Base-by-base conservation (phyloP, 1,139 yeast genomes). In the Pichia sp. region DNA sequence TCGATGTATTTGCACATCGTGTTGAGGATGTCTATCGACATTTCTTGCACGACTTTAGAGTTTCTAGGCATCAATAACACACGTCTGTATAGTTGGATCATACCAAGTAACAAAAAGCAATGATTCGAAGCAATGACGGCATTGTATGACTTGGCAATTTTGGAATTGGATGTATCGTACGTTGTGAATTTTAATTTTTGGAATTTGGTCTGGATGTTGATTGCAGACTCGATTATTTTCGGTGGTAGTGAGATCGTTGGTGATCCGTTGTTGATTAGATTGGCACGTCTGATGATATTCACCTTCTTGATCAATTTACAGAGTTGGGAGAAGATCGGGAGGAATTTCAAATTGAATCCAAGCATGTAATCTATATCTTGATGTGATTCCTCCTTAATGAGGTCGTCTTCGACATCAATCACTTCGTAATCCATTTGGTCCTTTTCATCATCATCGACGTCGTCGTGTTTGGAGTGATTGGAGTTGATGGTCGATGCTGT, bases 271-370 rank as follows among this genome's bases (percentile, higher is more conserved):
- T 53, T 43, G 1, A 56, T 28, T 15, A 28, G 21, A 20, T 40
- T 43, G 2, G 34, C 14, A n/a, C 18, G 34, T 15, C 52, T 42
- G 1, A 48, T 33, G 0, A 58, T 44, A 38, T 75, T 72, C 1
- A 71, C 67, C 46, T 65, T 63, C 37, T 76, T 66, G 14, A 80
- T 73, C 8, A 81, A 60, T 35, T 67, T 58, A 2, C 75, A 71
- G 4, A 79, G 67, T 32, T 73, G 69, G 12, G 79, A 72, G 53
- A 77, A 75, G 32, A 71, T 68, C 1, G 82, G 77, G 17, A 82
- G 64, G 43, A 79, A 70, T 47, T 69, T 70, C 10, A 77, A 66
- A 53, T 82, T 85, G 60, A 82, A 79, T 2, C 89, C 88, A 44
- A 76, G 63, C 46, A 81, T 67, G 53, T 73, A 77, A 61, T 81